Percentiles rank a stretch among this genome's conserved stretches.
Evolutionary conservation across 1,139 yeast genomes (phyloP).

Genomic region (Arxiozyma slooffiae): DNA sequence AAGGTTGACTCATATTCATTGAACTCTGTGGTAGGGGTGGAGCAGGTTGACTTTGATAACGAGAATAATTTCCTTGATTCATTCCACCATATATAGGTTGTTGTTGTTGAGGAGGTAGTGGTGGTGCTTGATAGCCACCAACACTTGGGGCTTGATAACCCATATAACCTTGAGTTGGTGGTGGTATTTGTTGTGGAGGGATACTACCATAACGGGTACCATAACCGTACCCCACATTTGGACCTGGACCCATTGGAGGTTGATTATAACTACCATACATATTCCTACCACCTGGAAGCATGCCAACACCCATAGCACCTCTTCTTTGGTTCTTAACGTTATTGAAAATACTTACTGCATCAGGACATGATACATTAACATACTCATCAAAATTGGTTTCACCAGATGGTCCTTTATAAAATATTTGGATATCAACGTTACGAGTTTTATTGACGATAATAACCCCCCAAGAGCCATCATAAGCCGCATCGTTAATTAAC

Average conservation of each 20-base stretch:
- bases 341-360: constrained; percentile 45
- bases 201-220: constrained; percentile 21
- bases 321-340: constrained; percentile 31
- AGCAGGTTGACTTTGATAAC: constrained; percentile 16
- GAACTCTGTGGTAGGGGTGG: constrained; percentile 21
- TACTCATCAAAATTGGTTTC: constrained; percentile 74
- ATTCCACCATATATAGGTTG: constrained; percentile 6
- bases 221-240: constrained; percentile 10
- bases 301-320: constrained; percentile 20
- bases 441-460: constrained; percentile 50
- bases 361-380: constrained; percentile 52
- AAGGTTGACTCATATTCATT: constrained; percentile 14
- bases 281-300: constrained; percentile 1
- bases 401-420: constrained; percentile 60
- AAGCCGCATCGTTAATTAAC: constrained; percentile 66
- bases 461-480: constrained; percentile 67
- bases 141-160: constrained; percentile 5
- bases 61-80: constrained; percentile 16
- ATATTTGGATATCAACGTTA: constrained; percentile 61
- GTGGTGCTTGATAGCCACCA: constrained; percentile 9
- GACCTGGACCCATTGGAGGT: constrained; percentile 15
- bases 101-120: constrained; percentile 29
- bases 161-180: constrained; percentile 12
- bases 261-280: constrained; percentile 6
- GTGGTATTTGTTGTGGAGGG: constrained; percentile 11